A percentile compares a stretch with the other conserved stretches of the same genome.
Conservation (phyloP, 805 yeast species). For the Spathaspora girioi region DNA sequence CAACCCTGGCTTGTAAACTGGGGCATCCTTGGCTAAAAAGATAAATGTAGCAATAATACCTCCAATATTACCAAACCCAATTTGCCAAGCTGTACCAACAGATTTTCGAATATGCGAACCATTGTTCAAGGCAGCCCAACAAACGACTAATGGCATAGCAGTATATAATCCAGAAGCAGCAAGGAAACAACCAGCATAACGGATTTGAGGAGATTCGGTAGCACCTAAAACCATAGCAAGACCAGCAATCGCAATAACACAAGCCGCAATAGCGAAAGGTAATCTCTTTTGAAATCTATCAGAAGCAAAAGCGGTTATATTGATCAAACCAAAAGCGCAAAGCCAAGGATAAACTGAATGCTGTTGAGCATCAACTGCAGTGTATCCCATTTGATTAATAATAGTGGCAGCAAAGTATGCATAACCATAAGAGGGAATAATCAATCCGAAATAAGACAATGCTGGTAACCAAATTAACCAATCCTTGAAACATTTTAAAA, state of each 20-base stretch:
- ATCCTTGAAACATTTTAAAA: conserved; percentile 52
- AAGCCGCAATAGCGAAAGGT: conserved; percentile 33
- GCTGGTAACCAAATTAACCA: conserved; percentile 56
- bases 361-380: conserved; percentile 71
- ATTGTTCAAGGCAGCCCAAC: conserved; percentile 63
- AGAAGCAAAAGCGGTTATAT: conserved; percentile 58
- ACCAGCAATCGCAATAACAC: conserved; percentile 45
- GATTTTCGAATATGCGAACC: conserved; percentile 61
- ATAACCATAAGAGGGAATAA: conserved; percentile 73
- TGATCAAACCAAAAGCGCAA: conserved; percentile 64
- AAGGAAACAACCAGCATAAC: conserved; percentile 65
- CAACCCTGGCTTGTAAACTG: conserved; percentile 55
- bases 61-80: conserved; percentile 73
- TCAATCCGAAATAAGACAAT: conserved; percentile 58
- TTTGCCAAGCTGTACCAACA: conserved; percentile 56
- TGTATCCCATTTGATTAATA: conserved; percentile 56
- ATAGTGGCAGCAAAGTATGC: conserved; percentile 73
- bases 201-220: conserved; percentile 29
- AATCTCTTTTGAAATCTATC: conserved; percentile 51
- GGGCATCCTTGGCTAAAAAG: conserved; percentile 53
- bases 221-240: conserved; percentile 52
- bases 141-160: conserved; percentile 65
- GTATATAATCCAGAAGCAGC: conserved; percentile 56
- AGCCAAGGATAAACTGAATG: conserved; percentile 88
- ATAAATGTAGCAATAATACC: conserved; percentile 63